Conservation (phyloP, 257 asterid genomes). For the Jasminum sambac region DNA sequence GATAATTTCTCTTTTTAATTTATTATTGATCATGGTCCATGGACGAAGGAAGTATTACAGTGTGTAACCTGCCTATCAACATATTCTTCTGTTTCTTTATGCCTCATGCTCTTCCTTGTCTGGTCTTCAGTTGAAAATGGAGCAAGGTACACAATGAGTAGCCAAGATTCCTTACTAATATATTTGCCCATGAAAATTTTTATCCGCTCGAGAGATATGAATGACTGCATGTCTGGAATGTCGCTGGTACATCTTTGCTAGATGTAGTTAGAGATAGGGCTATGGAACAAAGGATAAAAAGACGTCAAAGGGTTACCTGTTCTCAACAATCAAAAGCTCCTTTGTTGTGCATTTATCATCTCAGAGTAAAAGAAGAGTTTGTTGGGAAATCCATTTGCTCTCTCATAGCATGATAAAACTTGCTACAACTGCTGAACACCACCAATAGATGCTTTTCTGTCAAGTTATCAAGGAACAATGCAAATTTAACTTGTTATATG, state of each 20-base stretch:
- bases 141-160: neutral
- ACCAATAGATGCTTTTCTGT: neutral
- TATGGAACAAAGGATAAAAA: neutral
- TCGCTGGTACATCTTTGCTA: neutral
- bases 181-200: neutral
- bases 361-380: neutral
- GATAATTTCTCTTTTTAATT: neutral
- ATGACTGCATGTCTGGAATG: neutral
- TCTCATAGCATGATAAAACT: neutral
- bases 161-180: neutral
- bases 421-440: neutral
- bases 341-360: neutral
- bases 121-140: neutral
- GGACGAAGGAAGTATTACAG: neutral
- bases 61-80: neutral
- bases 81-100: neutral
- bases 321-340: neutral
- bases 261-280: neutral
- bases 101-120: constrained; percentile 1
- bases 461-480: neutral
- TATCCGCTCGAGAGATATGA: neutral
- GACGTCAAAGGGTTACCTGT: neutral
- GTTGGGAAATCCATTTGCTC: neutral
- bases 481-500: neutral
- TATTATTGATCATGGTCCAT: neutral